Base-by-base conservation (phyloP, 2,329 filamentous ascomycete genomes). In the Sporothrix protearum region DNA sequence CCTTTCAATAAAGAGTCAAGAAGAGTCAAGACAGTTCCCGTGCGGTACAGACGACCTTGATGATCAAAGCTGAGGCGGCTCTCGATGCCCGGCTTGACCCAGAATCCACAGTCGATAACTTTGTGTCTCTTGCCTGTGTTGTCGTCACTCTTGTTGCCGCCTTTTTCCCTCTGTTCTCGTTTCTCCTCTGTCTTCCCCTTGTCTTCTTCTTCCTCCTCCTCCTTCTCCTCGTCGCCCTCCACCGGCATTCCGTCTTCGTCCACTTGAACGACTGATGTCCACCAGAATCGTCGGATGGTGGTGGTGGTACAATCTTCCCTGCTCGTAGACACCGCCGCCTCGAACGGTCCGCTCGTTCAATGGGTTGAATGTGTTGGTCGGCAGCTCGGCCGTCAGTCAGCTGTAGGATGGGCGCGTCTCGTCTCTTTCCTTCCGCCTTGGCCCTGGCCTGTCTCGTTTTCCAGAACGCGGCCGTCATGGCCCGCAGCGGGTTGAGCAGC, bases 231-330 rank as follows among this genome's bases (percentile, higher is more conserved):
- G n/a, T n/a, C 5, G 6, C 6, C n/a, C n/a, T 51, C 53, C 9
- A 19, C 28, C 3, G 53, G 53, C 53, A 57, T 57, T 3, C 53
- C 53, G 7, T 22, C 57, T 36, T 63, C n/a, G 28, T 63, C 57
- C 9, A 42, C 33, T 12, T 39, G 6, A n/a, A 42, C 57, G 14
- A 12, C 9, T 12, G 39, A 25, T 39, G 14, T 22, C 22, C 61
- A 30, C 61, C 61, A 64, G 39, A 45, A 64, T 19, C 61, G 39
- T 33, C 61, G 39, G n/a, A n/a, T n/a, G n/a, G n/a, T n/a, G n/a
- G 3, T 64, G 12, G 16, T 14, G 19, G 4, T 64, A 64, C n/a
- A 6, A 5, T 1, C 1, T 6, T 1, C 22, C 36, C 1, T 4
- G 0, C 10, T 64, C 61, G 12, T 28, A 47, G 12, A 30, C 22